Conservation (phyloP, 2,329 filamentous ascomycete genomes). For the Claviceps monticola region DNA sequence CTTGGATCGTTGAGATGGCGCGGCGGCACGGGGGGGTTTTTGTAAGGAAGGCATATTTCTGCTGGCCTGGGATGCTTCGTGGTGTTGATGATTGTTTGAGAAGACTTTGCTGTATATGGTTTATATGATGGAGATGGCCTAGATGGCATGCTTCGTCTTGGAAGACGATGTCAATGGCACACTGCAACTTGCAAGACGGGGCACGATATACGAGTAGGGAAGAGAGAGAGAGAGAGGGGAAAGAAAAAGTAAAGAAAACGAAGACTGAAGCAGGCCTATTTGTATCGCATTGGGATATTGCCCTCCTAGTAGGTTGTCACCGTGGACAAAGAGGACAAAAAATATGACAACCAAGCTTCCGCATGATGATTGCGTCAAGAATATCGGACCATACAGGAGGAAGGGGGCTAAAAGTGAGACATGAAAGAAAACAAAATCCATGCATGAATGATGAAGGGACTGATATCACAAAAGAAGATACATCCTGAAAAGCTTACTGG, state of each 20-base stretch:
- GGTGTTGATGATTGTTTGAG: neutral
- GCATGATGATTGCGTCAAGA: too few relatives aligned
- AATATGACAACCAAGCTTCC: neutral
- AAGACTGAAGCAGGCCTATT: neutral
- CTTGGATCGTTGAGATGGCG: neutral
- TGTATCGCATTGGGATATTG: neutral
- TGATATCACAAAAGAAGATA: too few relatives aligned
- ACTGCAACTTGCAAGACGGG: neutral
- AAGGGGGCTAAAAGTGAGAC: too few relatives aligned
- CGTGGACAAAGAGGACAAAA: neutral
- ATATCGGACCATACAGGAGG: too few relatives aligned
- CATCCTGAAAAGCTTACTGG: too few relatives aligned
- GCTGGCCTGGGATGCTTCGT: neutral
- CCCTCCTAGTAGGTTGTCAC: neutral
- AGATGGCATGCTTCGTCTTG: neutral
- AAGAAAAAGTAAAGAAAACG: neutral
- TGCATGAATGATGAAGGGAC: too few relatives aligned
- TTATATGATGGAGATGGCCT: neutral
- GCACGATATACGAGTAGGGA: neutral
- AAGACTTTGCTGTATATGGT: neutral
- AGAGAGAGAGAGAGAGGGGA: neutral
- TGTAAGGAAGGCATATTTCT: too few relatives aligned
- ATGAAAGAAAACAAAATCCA: too few relatives aligned
- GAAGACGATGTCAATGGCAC: neutral
- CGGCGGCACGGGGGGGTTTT: neutral